Conservation (phyloP, 805 yeast species). For the Wickerhamomyces alni region DNA sequence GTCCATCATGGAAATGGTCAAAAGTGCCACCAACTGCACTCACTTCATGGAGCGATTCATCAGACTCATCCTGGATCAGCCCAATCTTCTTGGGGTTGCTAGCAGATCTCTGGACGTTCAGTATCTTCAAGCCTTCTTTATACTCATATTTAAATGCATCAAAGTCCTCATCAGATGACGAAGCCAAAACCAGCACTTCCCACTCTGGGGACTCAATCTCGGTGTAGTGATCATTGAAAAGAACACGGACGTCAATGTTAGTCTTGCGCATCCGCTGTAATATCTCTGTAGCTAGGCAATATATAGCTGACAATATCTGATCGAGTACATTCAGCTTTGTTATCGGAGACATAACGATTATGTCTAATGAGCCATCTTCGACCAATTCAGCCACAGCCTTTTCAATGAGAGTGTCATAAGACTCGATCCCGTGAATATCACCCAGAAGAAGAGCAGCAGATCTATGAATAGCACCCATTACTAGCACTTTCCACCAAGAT, state of each 20-base stretch:
- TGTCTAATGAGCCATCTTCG: slow-evolving; percentile 15
- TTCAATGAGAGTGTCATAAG: slow-evolving; percentile 17
- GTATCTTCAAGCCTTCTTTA: slow-evolving; percentile 5
- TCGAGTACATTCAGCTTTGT: slow-evolving; percentile 17
- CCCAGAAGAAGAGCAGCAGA: slow-evolving; percentile 16
- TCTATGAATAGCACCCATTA: neutral
- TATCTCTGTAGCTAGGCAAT: slow-evolving; percentile 14
- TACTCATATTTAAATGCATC: slow-evolving; percentile 7
- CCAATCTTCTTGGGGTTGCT: neutral
- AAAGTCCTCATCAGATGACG: slow-evolving; percentile 9
- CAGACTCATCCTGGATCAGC: slow-evolving; percentile 15
- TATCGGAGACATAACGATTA: slow-evolving; percentile 12
- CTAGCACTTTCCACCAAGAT: too few relatives aligned
- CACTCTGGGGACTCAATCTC: slow-evolving; percentile 13
- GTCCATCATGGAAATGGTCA: slow-evolving; percentile 96
- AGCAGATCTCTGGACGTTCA: slow-evolving; percentile 7
- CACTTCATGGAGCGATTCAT: slow-evolving; percentile 26
- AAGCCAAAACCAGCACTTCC: slow-evolving; percentile 14
- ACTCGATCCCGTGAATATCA: slow-evolving; percentile 11
- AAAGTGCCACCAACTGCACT: slow-evolving; percentile 92
- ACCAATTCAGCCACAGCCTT: slow-evolving; percentile 8
- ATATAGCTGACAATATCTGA: slow-evolving; percentile 16
- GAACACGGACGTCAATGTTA: slow-evolving; percentile 12
- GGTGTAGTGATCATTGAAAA: slow-evolving; percentile 21
- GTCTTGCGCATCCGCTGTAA: slow-evolving; percentile 5